Evolutionary conservation across 1,284 basidiomycete genomes (phyloP).

Genomic region (Thelephora terrestris): DNA sequence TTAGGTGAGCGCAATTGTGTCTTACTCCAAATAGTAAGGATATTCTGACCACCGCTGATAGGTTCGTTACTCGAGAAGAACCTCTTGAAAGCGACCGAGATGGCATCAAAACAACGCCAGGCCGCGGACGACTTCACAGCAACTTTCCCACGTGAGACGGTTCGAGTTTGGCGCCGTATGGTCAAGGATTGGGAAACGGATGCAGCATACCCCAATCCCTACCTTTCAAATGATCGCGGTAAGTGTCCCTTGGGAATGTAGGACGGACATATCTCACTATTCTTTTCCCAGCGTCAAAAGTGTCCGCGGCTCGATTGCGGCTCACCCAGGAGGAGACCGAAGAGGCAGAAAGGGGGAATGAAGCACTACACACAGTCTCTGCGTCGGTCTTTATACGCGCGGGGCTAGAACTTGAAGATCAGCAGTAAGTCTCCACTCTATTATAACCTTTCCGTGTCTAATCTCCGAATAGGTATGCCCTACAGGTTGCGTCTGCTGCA

Average conservation of each 20-base stretch:
- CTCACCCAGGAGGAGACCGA: constrained; percentile 9
- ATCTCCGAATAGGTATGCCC: background rate
- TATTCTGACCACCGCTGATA: background rate
- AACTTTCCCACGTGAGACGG: constrained; percentile 2
- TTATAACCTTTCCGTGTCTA: background rate
- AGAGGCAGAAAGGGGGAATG: background rate
- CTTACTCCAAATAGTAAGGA: too few species aligned
- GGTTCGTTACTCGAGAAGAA: background rate
- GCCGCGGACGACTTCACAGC: constrained; percentile 4
- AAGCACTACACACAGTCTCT: constrained; percentile 1
- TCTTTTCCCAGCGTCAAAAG: too few species aligned
- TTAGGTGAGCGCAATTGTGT: constrained; percentile 7
- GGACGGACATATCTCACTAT: too few species aligned
- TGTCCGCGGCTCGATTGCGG: constrained; percentile 8
- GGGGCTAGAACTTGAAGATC: constrained; percentile 11
- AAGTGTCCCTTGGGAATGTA: too few species aligned
- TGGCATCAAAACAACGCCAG: background rate
- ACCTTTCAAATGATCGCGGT: too few species aligned
- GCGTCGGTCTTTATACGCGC: constrained; percentile 6
- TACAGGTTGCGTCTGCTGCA: background rate
- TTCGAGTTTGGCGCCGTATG: constrained; percentile 7
- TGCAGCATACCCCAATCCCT: constrained; percentile 10
- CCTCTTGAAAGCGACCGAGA: background rate
- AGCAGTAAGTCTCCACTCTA: constrained; percentile 7
- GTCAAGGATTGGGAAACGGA: constrained; percentile 10